A percentile compares a stretch with the other conserved stretches of the same genome.
Conservation (phyloP, 805 yeast genomes). For the Spathaspora girioi region DNA sequence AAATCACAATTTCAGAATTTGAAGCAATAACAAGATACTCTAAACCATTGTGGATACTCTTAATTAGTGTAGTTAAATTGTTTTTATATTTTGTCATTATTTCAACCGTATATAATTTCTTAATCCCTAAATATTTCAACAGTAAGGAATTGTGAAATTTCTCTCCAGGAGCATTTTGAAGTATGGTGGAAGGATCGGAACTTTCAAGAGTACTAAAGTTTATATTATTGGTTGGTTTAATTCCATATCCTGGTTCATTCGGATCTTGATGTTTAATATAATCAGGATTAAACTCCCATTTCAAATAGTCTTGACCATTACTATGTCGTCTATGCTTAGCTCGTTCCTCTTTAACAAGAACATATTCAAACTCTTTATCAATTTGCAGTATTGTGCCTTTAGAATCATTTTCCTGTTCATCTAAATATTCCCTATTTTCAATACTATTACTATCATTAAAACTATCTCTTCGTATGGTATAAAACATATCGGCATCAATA, state of each 20-base stretch:
- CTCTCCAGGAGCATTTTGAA: constrained; percentile 28
- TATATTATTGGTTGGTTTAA: background rate
- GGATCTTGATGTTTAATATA: background rate
- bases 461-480: constrained; percentile 16
- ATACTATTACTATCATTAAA: constrained; percentile 6
- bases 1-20: constrained; percentile 32
- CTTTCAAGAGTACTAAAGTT: constrained; percentile 1
- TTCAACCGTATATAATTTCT: constrained; percentile 17
- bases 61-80: constrained; percentile 28
- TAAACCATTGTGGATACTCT: constrained; percentile 8
- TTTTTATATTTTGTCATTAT: constrained; percentile 38
- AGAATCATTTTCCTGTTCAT: background rate
- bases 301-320: constrained; percentile 11
- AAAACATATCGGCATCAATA: constrained; percentile 22
- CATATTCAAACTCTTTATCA: background rate
- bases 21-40: constrained; percentile 28
- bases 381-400: background rate
- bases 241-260: background rate
- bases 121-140: constrained; percentile 20
- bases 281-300: constrained; percentile 22
- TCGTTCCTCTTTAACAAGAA: background rate
- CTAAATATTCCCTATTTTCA: background rate
- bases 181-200: constrained; percentile 11
- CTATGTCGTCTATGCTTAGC: constrained; percentile 8
- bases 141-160: constrained; percentile 32